Evolutionary conservation across 495 filamentous ascomycete genomes (phyloP).

Genomic region (Penicillium herquei): DNA sequence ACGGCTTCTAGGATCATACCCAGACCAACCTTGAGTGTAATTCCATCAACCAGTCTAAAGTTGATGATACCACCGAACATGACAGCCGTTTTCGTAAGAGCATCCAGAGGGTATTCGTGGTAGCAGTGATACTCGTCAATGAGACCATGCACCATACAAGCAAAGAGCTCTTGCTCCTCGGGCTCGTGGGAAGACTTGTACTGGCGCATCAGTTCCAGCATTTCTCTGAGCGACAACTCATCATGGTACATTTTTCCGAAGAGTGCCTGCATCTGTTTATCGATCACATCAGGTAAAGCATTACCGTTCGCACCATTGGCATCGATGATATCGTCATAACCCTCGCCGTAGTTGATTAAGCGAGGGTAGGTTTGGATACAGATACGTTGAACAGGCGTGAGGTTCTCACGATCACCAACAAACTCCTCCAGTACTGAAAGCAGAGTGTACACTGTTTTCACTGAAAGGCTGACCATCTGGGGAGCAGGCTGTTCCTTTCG

Average conservation of each 20-base stretch:
- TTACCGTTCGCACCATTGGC: conserved; percentile 78
- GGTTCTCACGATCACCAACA: conserved; percentile 53
- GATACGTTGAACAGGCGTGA: conserved; percentile 68
- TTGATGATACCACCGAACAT: conserved; percentile 97
- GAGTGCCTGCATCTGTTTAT: conserved; percentile 90
- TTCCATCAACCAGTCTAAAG: conserved; percentile 80
- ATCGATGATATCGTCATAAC: conserved; percentile 85
- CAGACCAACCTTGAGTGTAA: conserved; percentile 86
- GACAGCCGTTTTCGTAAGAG: conserved; percentile 90
- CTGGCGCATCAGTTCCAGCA: conserved; percentile 74
- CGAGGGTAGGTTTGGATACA: conserved; percentile 94
- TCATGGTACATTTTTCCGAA: conserved; percentile 96
- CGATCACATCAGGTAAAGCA: conserved; percentile 70
- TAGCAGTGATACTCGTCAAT: conserved; percentile 98
- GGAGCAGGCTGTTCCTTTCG: conserved; percentile 58
- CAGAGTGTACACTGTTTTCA: conserved; percentile 81
- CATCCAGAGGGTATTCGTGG: conserved; percentile 87
- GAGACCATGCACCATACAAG: conserved; percentile 96
- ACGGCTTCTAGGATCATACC: conserved; percentile 97
- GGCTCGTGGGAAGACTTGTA: conserved; percentile 85
- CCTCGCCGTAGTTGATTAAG: conserved; percentile 93
- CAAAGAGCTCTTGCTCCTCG: conserved; percentile 87
- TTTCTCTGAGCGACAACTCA: conserved; percentile 74
- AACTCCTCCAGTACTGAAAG: conserved; percentile 75
- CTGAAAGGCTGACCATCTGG: conserved; percentile 68